phyloP scores from a whole-genome alignment of 1,139 yeast genomes.

The Lodderomyces oxycetoniae region DNA sequence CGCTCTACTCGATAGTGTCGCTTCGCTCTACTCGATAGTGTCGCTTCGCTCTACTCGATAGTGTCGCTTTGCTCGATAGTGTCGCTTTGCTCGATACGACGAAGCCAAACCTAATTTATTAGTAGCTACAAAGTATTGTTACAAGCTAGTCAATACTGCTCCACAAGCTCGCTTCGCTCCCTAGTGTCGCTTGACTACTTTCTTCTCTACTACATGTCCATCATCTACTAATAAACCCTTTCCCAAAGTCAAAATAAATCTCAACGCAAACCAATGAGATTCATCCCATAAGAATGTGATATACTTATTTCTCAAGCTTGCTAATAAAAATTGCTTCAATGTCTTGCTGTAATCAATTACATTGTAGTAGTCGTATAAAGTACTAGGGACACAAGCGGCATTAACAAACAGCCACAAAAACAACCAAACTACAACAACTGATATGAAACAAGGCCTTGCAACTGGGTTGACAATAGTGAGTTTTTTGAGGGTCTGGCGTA shows the following conservation, averaged over 20 bases:
- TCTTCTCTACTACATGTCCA: background rate
- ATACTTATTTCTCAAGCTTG: conserved; percentile 5
- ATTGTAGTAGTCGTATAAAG: conserved; percentile 5
- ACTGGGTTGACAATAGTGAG: background rate
- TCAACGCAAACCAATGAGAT: conserved; percentile 12
- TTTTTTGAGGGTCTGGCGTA: conserved; percentile 6
- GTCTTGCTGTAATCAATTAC: conserved; percentile 7
- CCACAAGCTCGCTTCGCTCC: too few relatives aligned
- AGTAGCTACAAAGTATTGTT: too few relatives aligned
- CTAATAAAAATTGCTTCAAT: conserved; percentile 3
- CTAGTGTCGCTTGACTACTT: background rate
- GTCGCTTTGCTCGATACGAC: too few relatives aligned
- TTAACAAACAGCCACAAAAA: conserved; percentile 9
- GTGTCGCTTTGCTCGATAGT: too few relatives aligned
- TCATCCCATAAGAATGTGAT: conserved; percentile 8
- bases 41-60: too few relatives aligned
- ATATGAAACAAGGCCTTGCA: conserved; percentile 5
- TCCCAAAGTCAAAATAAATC: conserved; percentile 9
- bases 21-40: too few relatives aligned
- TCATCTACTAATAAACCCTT: conserved; percentile 5
- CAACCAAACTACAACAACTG: conserved; percentile 9
- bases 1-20: too few relatives aligned
- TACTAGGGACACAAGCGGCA: conserved; percentile 9
- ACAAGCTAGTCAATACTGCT: too few relatives aligned
- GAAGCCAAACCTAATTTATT: too few relatives aligned